Base-by-base conservation (phyloP, 352 stramenopile species). In the Phytophthora pistaciae region DNA sequence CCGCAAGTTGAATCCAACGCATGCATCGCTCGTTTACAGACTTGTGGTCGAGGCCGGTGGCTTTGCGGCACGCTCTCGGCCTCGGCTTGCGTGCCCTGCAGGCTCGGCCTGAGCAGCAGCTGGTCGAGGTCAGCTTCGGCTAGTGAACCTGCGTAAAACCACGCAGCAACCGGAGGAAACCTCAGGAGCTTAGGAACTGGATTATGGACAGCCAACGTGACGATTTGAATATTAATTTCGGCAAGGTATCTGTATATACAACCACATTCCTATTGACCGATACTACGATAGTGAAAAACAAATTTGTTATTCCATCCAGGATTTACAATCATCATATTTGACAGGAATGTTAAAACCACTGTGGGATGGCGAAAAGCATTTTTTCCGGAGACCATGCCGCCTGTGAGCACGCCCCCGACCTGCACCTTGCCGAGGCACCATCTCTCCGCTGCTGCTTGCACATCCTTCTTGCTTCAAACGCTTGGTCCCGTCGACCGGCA, bases 61-160 rank as follows among this genome's bases (percentile, higher is more conserved):
- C 65, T 72, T 67, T 72, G 65, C 49, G 10, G 57, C 50, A 54
- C 65, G 21, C 49, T 71, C 50, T 70, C 48, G 23, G 36, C 36
- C 64, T 66, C 64, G 27, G 61, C 64, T 72, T 60, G 56, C 64
- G 56, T 70, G 56, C 56, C 54, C 46, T 23, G n/a, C 31, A 60
- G 50, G 11, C 56, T 70, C 44, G 42, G 16, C 42, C 36, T 36
- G 56, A 56, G 46, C 64, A 70, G 49, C 65, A 72, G 65, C 42
- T 72, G 65, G 56, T 13, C 33, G 21, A 5, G n/a, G 46, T 53
- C 46, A 46, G 42, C 56, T 33, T 31, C 33, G 0, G 64, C 31
- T 31, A n/a, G 64, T 70, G 56, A 46, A 27, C n/a, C 46, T 13
- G 46, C 46, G 46, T 27, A 53, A 53, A 53, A 53, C 46, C 46